Conservation (phyloP, 306 rosid genomes). For the Castanospermum australe region DNA sequence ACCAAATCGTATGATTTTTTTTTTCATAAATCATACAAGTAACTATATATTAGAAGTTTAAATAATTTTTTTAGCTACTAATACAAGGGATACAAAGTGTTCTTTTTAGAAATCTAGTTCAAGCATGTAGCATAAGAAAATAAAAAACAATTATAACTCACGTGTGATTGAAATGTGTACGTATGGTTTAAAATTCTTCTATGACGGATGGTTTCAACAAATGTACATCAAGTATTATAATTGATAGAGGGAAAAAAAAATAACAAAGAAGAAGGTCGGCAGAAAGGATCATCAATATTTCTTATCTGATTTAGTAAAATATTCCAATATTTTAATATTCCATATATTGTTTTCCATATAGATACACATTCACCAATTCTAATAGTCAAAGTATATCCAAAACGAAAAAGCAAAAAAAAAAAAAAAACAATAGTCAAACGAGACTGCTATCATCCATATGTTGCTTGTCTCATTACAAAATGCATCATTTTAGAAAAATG, state of each 20-base stretch:
- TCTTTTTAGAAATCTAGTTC: not conserved
- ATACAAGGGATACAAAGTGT: not conserved
- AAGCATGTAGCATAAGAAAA: not conserved
- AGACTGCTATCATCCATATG: slow-evolving; percentile 21
- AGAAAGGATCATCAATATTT: not conserved
- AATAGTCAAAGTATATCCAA: slow-evolving; percentile 22
- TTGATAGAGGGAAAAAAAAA: not conserved
- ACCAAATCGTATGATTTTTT: not conserved
- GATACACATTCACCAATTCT: slow-evolving; percentile 13
- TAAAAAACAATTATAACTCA: not conserved
- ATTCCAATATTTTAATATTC: slow-evolving; percentile 3
- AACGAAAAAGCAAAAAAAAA: not conserved
- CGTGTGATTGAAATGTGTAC: not conserved
- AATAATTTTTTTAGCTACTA: not conserved
- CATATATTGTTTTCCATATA: not conserved
- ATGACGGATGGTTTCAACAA: not conserved
- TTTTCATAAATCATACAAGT: not conserved
- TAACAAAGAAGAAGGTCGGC: not conserved
- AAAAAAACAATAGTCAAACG: slow-evolving; percentile 14
- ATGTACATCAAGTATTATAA: not conserved
- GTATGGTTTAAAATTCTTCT: not conserved
- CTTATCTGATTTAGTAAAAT: not conserved
- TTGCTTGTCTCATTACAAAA: not conserved
- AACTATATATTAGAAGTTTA: not conserved
- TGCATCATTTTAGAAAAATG: slow-evolving; percentile 24